Conservation (phyloP, 352 stramenopile species). For the Pythium dissotocum region DNA sequence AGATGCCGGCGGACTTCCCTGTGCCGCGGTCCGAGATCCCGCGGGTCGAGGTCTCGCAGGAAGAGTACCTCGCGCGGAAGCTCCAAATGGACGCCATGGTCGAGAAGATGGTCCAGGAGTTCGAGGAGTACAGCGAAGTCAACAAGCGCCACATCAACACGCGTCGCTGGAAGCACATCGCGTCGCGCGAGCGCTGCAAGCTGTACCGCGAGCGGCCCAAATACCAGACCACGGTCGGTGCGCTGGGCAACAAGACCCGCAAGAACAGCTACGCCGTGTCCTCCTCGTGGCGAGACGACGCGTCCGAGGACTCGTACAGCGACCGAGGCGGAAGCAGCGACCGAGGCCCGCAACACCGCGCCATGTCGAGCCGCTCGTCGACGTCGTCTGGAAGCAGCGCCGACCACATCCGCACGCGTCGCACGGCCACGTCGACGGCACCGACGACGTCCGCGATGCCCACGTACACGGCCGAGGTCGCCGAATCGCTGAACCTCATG, state of each 20-base stretch:
- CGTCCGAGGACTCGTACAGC: slow-evolving; percentile 20
- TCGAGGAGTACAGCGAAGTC: slow-evolving; percentile 29
- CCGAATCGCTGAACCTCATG: slow-evolving; percentile 22
- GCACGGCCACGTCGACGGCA: not conserved
- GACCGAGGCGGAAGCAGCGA: not conserved
- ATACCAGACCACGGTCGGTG: slow-evolving; percentile 19
- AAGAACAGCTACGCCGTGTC: slow-evolving; percentile 11
- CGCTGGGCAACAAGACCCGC: slow-evolving; percentile 10
- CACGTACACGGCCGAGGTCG: slow-evolving; percentile 16
- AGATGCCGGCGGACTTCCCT: slow-evolving; percentile 37
- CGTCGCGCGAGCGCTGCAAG: slow-evolving; percentile 24
- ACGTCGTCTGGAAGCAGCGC: slow-evolving; percentile 5
- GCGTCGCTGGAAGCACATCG: slow-evolving; percentile 29
- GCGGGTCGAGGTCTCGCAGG: slow-evolving; percentile 19
- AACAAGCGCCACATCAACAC: slow-evolving; percentile 30
- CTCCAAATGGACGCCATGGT: slow-evolving; percentile 34
- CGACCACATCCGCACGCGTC: not conserved
- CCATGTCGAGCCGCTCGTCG: slow-evolving; percentile 9
- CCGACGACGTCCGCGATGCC: not conserved
- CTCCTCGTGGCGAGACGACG: slow-evolving; percentile 7
- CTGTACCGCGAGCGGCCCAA: slow-evolving; percentile 30
- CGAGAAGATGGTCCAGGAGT: slow-evolving; percentile 34
- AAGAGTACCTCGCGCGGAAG: slow-evolving; percentile 27
- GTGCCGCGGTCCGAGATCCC: slow-evolving; percentile 36
- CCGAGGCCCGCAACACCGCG: not conserved